Evolutionary conservation across 108 stramenopile species (phyloP).

Genomic region (Cyclotella baltica): DNA sequence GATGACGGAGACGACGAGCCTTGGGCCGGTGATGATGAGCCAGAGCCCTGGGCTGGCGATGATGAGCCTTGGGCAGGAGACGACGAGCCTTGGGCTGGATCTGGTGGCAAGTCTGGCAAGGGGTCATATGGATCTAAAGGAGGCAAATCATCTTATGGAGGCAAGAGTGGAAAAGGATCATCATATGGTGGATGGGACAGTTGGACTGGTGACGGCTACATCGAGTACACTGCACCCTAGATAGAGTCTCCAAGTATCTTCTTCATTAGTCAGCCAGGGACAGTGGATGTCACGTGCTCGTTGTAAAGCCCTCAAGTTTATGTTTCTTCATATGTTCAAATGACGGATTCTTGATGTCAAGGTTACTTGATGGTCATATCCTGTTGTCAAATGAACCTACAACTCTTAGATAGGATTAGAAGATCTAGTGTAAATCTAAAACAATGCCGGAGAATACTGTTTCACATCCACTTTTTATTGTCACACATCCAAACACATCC

Average conservation of each 20-base stretch:
- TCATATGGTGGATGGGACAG: background rate
- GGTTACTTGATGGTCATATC: background rate
- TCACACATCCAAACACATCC: no score
- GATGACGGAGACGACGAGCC: background rate
- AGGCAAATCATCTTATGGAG: background rate
- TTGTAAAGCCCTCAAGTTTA: background rate
- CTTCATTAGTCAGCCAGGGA: background rate
- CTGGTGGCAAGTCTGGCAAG: conserved; percentile 6
- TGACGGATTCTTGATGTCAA: background rate
- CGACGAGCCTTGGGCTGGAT: background rate
- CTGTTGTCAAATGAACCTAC: background rate
- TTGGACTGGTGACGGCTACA: conserved; percentile 16
- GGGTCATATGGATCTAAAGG: background rate
- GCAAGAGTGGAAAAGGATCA: background rate
- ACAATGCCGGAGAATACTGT: no score
- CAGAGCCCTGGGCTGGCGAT: background rate
- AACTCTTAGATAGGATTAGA: background rate
- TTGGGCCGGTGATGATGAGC: background rate
- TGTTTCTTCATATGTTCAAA: background rate
- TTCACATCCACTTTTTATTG: no score
- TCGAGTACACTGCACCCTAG: background rate
- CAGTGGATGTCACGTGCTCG: background rate
- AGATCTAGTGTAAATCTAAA: no score
- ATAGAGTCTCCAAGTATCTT: background rate
- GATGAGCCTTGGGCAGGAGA: no score